Conservation (phyloP, 306 rosid genomes). For the Benincasa hispida region DNA sequence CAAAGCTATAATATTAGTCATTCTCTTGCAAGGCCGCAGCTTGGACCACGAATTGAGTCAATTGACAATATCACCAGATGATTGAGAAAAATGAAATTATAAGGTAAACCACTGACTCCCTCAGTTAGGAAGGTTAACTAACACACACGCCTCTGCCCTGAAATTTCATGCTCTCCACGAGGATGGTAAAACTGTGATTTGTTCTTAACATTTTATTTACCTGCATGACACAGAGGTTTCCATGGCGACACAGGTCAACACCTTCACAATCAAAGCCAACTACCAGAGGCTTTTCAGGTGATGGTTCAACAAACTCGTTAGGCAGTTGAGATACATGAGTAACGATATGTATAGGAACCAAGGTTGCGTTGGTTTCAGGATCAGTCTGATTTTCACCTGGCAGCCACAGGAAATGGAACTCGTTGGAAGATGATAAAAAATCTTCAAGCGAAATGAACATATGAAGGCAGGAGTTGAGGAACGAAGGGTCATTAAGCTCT, state of each 20-base stretch:
- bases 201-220: conserved; percentile 17
- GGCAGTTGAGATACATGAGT: conserved; percentile 76
- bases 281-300: conserved; percentile 33
- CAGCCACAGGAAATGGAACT: not conserved
- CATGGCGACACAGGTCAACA: conserved; percentile 74
- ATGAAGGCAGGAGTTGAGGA: not conserved
- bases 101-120: not conserved
- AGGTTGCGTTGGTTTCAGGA: conserved; percentile 23
- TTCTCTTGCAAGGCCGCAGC: not conserved
- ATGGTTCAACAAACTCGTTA: conserved; percentile 60
- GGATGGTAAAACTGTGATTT: not conserved
- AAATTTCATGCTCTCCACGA: not conserved
- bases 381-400: conserved; percentile 35
- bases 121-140: not conserved
- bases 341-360: conserved; percentile 54
- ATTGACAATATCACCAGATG: not conserved
- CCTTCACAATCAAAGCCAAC: conserved; percentile 94
- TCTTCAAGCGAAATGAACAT: not conserved
- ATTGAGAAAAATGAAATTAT: not conserved
- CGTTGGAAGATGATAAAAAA: not conserved
- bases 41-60: not conserved
- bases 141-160: not conserved
- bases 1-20: not conserved
- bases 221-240: conserved; percentile 83
- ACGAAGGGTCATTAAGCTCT: not conserved